Base-by-base conservation (phyloP, 345 rosid genomes). In the Physaria fendleri region DNA sequence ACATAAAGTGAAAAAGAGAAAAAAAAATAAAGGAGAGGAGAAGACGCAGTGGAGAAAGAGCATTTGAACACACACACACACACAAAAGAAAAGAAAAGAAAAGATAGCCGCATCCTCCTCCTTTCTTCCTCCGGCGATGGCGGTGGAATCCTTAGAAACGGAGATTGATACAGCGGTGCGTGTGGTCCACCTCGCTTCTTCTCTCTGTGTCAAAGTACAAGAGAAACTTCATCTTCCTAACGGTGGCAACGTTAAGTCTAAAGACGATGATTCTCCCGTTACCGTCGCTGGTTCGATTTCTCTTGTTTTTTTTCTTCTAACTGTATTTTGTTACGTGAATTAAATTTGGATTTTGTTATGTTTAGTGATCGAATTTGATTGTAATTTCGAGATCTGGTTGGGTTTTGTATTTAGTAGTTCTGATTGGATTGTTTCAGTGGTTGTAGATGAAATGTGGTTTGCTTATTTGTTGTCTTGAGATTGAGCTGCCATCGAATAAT, bases 181-280 rank as follows among this genome's bases (percentile, higher is more conserved):
- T 71, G 81, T 74, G 8, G 91, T 87, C 21, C 95, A 87, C 64
- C 71, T 90, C 73, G 87, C 94, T 18, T 82, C 91, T 71, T 76
- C 87, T 27, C 82, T 90, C 41, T 87, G 95, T 60, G 89, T 78
- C 65, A 75, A 73, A 72, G 95, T 87, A 65, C 94, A 90, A 49
- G 67, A 74, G 52, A 64, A 81, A 50, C 69, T 90, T 65, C 53
- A 74, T 56, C 64, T 85, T 66, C 58, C 80, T 22, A 42, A 59
- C 42, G 62, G 55, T 18, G 76, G 14, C 14, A 78, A 74, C 40
- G 81, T 90, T 37, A 51, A 66, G 74, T 71, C 95, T 20, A 90
- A 90, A 74, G 93, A 79, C 42, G 97, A 90, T 70, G 84, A 90
- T 69, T 90, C 97, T 32, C 97, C 80, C 43, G 97, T 90, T 54